Conservation (phyloP, 23 red algal species). For the Chondrus crispus region DNA sequence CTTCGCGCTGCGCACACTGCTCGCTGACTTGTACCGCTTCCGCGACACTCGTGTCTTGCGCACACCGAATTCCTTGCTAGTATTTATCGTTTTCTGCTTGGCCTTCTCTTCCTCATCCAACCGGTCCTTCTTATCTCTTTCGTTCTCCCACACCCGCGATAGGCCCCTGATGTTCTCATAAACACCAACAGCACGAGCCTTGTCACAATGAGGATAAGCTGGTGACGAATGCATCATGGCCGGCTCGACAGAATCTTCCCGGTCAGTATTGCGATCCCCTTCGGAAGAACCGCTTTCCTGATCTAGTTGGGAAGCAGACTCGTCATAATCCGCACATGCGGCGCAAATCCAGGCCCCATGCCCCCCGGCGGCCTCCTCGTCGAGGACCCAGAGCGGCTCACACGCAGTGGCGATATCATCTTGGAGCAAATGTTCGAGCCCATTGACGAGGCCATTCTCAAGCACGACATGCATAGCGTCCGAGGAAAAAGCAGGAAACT, state of each 20-base stretch:
- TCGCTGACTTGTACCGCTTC: conserved; percentile 22
- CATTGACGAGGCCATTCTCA: background rate
- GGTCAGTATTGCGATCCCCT: background rate
- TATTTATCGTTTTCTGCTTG: background rate
- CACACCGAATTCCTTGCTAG: background rate
- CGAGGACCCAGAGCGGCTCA: conserved; percentile 28
- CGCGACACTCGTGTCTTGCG: background rate
- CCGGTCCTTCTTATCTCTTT: no score
- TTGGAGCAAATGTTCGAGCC: conserved; percentile 7
- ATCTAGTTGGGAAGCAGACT: no score
- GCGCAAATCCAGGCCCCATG: conserved; percentile 40
- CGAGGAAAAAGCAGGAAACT: background rate
- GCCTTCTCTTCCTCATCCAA: background rate
- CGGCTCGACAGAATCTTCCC: background rate
- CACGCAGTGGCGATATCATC: conserved; percentile 19
- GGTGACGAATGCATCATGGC: background rate
- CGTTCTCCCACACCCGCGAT: background rate
- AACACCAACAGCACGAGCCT: conserved; percentile 23
- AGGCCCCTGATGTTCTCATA: conserved; percentile 15
- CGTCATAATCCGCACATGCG: conserved; percentile 18
- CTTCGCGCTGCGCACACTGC: conserved; percentile 9
- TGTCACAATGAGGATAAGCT: conserved; percentile 32
- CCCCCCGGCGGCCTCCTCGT: background rate
- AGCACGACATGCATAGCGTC: background rate
- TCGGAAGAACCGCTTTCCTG: background rate